Evolutionary conservation across 2,329 filamentous ascomycete genomes (phyloP), one percentile per base, ranked within the genome.

Genomic region (Verticillium isaacii): DNA sequence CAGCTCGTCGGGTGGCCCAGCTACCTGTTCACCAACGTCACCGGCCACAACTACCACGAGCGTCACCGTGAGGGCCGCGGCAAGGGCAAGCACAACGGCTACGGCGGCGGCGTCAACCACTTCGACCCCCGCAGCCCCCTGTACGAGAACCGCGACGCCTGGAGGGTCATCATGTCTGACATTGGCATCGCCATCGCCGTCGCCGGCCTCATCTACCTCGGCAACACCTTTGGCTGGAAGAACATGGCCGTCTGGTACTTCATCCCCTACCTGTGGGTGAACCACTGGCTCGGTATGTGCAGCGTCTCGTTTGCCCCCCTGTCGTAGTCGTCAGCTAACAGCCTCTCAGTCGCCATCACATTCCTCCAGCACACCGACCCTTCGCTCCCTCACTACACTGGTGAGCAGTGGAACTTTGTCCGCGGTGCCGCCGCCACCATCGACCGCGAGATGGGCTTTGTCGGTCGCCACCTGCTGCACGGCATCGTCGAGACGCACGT

Each of bases 401-500:
- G 87, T 64, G 85, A 90, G 66, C 86, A 90, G 71, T 98, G 94
- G 94, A 96, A 90, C 80, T 98, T 93, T 73, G 88, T 93, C 67
- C 93, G 94, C 68, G 94, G 94, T 70, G 94, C 94, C 62, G 93
- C 93, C 63, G 93, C 94, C 62, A 98, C 94, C 65, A 97, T 98
- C 71, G 94, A 98, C 74, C 93, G 94, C 71, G 94, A 98, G 77
- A 96, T 97, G 73, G 94, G 94, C 65, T 97, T 97, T 83, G 89
- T 98, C 73, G 94, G 94, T 64, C 92, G 93, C 70, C 85, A 90
- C 69, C 85, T 98, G 64, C 84, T 97, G 75, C 94, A 98, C 84
- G 94, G 93, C 71, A 97, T 98, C 77, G 89, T 97, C 76, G 94
- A 97, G 84, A 97, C 94, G 57, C 94, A 98, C 80, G 94, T 98